Conservation (phyloP, 2,329 filamentous ascomycete genomes). For the Helotiales sp. region DNA sequence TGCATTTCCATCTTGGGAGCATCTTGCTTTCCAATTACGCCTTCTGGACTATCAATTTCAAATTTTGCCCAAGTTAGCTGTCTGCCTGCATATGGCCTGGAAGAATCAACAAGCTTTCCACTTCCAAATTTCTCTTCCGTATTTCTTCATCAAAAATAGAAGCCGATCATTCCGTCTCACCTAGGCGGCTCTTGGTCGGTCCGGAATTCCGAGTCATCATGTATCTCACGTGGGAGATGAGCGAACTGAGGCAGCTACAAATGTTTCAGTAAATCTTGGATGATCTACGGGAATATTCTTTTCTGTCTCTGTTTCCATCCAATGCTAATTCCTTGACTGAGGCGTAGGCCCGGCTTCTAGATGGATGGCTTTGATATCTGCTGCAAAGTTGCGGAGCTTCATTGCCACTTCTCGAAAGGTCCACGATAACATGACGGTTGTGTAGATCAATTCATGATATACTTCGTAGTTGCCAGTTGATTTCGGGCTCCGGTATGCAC, state of each 20-base stretch:
- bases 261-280: background rate
- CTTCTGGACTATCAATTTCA: background rate
- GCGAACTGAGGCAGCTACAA: background rate
- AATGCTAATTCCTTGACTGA: background rate
- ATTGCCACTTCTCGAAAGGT: background rate
- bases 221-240: conserved; percentile 3
- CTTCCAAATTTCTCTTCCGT: background rate
- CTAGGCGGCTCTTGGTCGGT: background rate
- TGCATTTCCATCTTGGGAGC: background rate
- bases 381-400: background rate
- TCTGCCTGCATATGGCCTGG: background rate
- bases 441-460: background rate
- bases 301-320: background rate
- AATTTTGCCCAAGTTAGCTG: background rate
- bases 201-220: background rate
- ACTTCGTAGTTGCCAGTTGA: too few species aligned
- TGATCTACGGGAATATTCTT: background rate
- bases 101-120: background rate
- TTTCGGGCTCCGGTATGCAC: background rate
- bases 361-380: background rate
- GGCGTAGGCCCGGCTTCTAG: background rate
- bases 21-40: background rate
- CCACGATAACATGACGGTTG: too few species aligned
- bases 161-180: conserved; percentile 6
- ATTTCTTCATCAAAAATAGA: background rate